A percentile compares a stretch with the other conserved stretches of the same genome.
Evolutionary conservation across 495 filamentous ascomycete species (phyloP).

Genomic region (Talaromyces thailandensis): DNA sequence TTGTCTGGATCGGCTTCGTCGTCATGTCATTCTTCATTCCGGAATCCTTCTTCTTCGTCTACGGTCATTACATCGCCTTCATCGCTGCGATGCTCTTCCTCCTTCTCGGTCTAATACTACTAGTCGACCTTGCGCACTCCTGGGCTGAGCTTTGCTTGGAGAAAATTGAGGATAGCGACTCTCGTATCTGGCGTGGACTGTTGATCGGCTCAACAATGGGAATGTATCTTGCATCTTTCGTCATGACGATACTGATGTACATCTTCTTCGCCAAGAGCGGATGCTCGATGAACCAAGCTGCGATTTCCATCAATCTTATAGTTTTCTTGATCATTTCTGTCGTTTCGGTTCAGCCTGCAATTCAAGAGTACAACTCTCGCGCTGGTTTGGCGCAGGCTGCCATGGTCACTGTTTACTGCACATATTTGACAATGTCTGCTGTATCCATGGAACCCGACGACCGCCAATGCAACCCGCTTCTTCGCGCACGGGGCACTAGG

Average conservation of each 20-base stretch:
- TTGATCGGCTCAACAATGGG: constrained; percentile 86
- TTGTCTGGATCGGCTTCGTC: constrained; percentile 78
- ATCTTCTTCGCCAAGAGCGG: constrained; percentile 81
- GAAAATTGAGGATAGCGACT: constrained; percentile 87
- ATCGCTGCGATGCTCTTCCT: constrained; percentile 89
- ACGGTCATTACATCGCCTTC: constrained; percentile 90
- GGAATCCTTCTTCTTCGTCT: constrained; percentile 88
- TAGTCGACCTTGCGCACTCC: constrained; percentile 94
- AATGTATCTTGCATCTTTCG: constrained; percentile 86
- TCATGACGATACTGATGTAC: constrained; percentile 95
- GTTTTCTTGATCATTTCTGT: constrained; percentile 73
- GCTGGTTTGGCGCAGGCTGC: constrained; percentile 93
- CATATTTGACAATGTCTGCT: constrained; percentile 95
- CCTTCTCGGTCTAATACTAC: constrained; percentile 79
- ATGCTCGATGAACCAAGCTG: constrained; percentile 90
- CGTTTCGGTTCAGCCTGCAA: constrained; percentile 78
- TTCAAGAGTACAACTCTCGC: constrained; percentile 88
- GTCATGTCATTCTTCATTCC: constrained; percentile 93
- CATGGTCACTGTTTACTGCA: constrained; percentile 97
- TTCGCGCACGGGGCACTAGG: constrained; percentile 82
- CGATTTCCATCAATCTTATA: constrained; percentile 72
- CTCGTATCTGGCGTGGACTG: constrained; percentile 70
- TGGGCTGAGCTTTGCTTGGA: constrained; percentile 94
- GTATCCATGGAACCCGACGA: constrained; percentile 99
- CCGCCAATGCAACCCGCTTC: constrained; percentile 83